Conservation (phyloP, 345 rosid species). For the Acer negundo region DNA sequence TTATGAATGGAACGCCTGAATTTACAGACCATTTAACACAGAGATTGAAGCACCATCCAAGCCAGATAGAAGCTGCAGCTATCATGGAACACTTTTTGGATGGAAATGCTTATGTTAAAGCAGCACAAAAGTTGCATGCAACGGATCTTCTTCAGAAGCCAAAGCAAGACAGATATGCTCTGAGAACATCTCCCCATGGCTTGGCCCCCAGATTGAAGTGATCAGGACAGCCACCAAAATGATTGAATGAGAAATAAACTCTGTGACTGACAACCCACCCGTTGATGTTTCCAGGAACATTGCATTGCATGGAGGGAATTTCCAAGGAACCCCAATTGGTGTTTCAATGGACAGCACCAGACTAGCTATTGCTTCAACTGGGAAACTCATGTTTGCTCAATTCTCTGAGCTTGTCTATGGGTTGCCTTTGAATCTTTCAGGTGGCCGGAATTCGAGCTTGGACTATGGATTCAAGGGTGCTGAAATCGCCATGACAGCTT, state of each 20-base stretch:
- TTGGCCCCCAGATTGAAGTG: conserved; percentile 76
- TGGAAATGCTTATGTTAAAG: conserved; percentile 61
- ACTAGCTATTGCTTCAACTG: conserved; percentile 64
- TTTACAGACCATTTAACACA: conserved; percentile 76
- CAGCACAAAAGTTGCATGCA: conserved; percentile 58
- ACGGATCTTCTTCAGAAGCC: conserved; percentile 76
- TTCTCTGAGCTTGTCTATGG: conserved; percentile 79
- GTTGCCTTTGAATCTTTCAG: conserved; percentile 68
- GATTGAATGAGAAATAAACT: conserved; percentile 78
- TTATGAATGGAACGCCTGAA: conserved; percentile 76
- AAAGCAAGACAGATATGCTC: conserved; percentile 73
- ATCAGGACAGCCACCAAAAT: conserved; percentile 64
- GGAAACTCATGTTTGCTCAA: conserved; percentile 80
- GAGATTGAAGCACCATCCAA: conserved; percentile 72
- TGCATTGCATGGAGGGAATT: conserved; percentile 79
- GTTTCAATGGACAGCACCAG: conserved; percentile 81
- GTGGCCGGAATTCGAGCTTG: conserved; percentile 60
- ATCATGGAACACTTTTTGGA: conserved; percentile 73
- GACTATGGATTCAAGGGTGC: conserved; percentile 86
- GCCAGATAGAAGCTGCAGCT: conserved; percentile 80
- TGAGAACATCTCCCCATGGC: conserved; percentile 79
- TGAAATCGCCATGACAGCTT: conserved; percentile 82
- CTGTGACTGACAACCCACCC: conserved; percentile 74
- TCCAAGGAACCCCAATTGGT: conserved; percentile 89
- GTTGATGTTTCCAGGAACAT: conserved; percentile 71